Evolutionary conservation across 768 basidiomycete species (phyloP).

Genomic region (Hemileccinum rubropunctum): DNA sequence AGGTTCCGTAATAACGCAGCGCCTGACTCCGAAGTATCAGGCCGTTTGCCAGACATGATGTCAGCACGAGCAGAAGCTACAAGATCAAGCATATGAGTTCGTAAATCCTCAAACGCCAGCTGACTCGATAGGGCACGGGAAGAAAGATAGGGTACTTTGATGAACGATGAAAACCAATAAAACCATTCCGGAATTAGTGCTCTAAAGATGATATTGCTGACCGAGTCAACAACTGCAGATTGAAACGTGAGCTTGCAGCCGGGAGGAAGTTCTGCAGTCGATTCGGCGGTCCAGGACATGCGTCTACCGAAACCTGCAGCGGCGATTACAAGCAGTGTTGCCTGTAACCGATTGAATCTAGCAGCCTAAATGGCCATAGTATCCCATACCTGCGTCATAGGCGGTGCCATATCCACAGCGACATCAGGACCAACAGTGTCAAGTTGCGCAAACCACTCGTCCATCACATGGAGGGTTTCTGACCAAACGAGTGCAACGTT

Average conservation of each 20-base stretch:
- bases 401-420: slow-evolving; percentile 11
- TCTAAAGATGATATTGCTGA: slow-evolving; percentile 27
- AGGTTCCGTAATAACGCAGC: slow-evolving; percentile 43
- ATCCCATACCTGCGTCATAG: slow-evolving; percentile 15
- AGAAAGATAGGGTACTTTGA: slow-evolving; percentile 37
- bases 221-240: slow-evolving; percentile 29
- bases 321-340: slow-evolving; percentile 38
- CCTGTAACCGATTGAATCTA: slow-evolving; percentile 12
- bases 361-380: background rate
- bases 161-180: slow-evolving; percentile 16
- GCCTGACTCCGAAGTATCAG: slow-evolving; percentile 17
- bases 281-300: slow-evolving; percentile 33
- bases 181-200: slow-evolving; percentile 36
- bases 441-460: slow-evolving; percentile 43
- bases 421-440: slow-evolving; percentile 24
- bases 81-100: slow-evolving; percentile 40
- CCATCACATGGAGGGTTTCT: slow-evolving; percentile 38
- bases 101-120: slow-evolving; percentile 37
- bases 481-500: slow-evolving; percentile 50
- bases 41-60: slow-evolving; percentile 28
- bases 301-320: slow-evolving; percentile 43
- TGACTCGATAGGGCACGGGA: slow-evolving; percentile 27
- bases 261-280: slow-evolving; percentile 18
- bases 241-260: slow-evolving; percentile 37
- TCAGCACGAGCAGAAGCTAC: slow-evolving; percentile 38